Base-by-base conservation (phyloP, 441 rosid genomes). In the Geranium incanum region DNA sequence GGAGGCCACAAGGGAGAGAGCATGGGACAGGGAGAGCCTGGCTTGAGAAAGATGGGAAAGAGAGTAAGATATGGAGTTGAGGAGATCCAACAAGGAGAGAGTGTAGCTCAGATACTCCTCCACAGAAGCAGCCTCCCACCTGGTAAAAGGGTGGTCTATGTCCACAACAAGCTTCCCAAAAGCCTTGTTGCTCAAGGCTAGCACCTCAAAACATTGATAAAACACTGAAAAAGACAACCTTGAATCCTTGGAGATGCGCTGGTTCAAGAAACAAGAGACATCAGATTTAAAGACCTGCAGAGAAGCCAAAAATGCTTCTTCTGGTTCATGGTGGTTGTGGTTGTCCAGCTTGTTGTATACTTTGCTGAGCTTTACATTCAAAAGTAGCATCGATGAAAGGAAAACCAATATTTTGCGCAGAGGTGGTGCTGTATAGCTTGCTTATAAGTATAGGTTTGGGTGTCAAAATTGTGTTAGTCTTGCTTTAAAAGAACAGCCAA, bases 41-140 rank as follows among this genome's bases (percentile, higher is more conserved):
- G 80, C 67, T 13, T 77, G 85, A 13, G 79, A 75, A 60, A 89
- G 78, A 71, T 78, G 80, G 70, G 86, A 84, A 12, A 86, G 59
- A 18, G 83, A 67, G 0, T 81, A 77, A 64, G 75, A 79, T 15
- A 86, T 72, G 1, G 75, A 80, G 67, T 89, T 89, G 15, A 85
- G 76, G 75, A 75, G 79, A 60, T 84, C 87, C 68, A 89, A 66
- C 74, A 86, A 69, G 71, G 70, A 68, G 79, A 86, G 76, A 64
- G 81, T 81, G 79, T 78, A 81, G 57, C 70, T 75, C 43, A 89
- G 81, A 84, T 86, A 86, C 19, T 78, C 79, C 37, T 85, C 90
- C 67, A 77, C 55, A 18, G 82, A 75, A 6, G 41, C 36, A 15
- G 68, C 72, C 43, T 80, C 82, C 91, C 92, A 89, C 16, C 75